These are phyloP conservation scores for Alternaria consortialis DNA, from an alignment of 2,329 filamentous ascomycete species.

Conservation along the genomic window DNA sequence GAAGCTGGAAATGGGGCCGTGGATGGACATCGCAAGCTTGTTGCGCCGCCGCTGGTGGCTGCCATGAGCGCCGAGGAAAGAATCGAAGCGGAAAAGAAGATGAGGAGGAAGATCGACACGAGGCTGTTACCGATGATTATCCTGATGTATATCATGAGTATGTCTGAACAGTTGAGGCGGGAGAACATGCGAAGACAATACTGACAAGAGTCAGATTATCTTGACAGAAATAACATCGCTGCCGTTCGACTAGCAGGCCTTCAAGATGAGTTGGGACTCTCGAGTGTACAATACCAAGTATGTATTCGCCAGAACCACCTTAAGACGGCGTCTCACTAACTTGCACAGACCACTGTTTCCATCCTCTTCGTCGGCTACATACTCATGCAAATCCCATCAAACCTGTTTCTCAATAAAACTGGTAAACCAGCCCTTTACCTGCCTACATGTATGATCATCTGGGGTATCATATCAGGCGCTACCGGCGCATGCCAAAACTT, in stretches of 20 bases:
- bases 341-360: conserved; percentile 42
- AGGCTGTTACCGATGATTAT: conserved; percentile 74
- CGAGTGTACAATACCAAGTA: conserved; percentile 69
- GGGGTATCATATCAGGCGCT: conserved; percentile 53
- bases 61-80: conserved; percentile 63
- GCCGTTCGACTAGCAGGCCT: conserved; percentile 70
- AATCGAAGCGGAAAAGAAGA: conserved; percentile 61
- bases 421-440: conserved; percentile 53
- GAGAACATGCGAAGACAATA: not conserved
- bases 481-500: conserved; percentile 56
- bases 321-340: not conserved
- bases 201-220: conserved; percentile 9
- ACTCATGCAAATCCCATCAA: conserved; percentile 57
- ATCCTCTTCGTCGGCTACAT: conserved; percentile 70
- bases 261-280: conserved; percentile 66
- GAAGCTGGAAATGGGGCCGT: conserved; percentile 25
- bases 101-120: conserved; percentile 75
- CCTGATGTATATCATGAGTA: conserved; percentile 80
- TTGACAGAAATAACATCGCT: conserved; percentile 73
- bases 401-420: conserved; percentile 56
- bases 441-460: conserved; percentile 52
- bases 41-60: conserved; percentile 46
- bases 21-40: conserved; percentile 31
- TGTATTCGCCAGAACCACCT: conserved; percentile 38
- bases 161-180: conserved; percentile 51